These are phyloP conservation scores for Colletotrichum simmondsii DNA, from an alignment of 2,329 filamentous ascomycete species.

Conservation along the genomic window DNA sequence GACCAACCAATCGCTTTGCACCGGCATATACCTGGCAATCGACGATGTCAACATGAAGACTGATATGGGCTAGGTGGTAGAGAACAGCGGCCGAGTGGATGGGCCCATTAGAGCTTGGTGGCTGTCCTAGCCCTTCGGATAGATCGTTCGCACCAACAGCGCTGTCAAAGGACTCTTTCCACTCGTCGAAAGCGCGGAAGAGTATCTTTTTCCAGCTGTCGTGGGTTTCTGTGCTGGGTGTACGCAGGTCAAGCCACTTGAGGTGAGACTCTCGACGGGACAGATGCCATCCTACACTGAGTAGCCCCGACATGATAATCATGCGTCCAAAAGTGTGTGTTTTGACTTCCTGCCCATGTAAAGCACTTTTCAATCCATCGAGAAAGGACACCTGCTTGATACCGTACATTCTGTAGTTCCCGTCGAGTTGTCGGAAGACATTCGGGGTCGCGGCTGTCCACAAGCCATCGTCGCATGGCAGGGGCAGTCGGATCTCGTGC, in stretches of 20 bases:
- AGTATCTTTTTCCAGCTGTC: conserved; percentile 84
- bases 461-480: conserved; percentile 87
- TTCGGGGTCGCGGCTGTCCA: conserved; percentile 86
- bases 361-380: conserved; percentile 83
- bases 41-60: conserved; percentile 87
- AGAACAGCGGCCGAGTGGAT: conserved; percentile 84
- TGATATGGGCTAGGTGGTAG: conserved; percentile 89
- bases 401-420: conserved; percentile 80
- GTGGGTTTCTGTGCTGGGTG: conserved; percentile 66
- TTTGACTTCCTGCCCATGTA: conserved; percentile 83
- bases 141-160: conserved; percentile 60
- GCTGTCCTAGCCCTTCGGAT: conserved; percentile 53
- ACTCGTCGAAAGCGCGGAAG: conserved; percentile 84
- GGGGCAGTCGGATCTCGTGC: conserved; percentile 85
- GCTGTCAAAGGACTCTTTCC: conserved; percentile 86
- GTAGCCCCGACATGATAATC: conserved; percentile 87
- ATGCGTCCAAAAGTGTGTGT: conserved; percentile 91
- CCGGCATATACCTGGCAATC: conserved; percentile 92
- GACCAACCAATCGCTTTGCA: conserved; percentile 79
- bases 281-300: conserved; percentile 95
- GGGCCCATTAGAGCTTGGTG: conserved; percentile 68
- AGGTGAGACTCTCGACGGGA: conserved; percentile 88
- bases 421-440: conserved; percentile 81
- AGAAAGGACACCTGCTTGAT: conserved; percentile 84
- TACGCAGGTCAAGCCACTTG: conserved; percentile 78